Conservation (phyloP, 1,139 yeast genomes). For the Schwanniomyces etchellsii region DNA sequence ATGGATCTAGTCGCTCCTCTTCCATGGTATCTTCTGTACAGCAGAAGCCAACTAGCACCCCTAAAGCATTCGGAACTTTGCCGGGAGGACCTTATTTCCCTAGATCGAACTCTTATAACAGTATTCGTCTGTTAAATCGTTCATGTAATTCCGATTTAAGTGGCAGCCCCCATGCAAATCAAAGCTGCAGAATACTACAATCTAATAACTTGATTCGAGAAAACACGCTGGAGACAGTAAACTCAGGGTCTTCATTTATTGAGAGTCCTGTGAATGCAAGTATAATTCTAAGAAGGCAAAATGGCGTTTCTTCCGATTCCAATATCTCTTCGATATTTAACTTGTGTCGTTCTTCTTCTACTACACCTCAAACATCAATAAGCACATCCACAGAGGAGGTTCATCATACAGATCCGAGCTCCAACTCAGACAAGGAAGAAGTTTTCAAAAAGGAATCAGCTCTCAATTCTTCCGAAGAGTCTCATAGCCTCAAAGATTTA, state of each 20-base stretch:
- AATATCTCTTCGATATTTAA: conserved; percentile 20
- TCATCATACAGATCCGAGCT: too few species aligned
- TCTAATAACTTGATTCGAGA: background rate
- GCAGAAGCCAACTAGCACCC: background rate
- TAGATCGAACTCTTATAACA: background rate
- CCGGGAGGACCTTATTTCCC: background rate
- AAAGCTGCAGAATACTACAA: background rate
- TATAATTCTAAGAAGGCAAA: background rate
- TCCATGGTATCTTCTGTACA: background rate
- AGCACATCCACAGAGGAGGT: conserved; percentile 9
- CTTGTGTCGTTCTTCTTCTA: conserved; percentile 23
- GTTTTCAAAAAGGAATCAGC: too few species aligned
- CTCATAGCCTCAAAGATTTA: too few species aligned
- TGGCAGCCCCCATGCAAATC: background rate
- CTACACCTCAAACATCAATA: conserved; percentile 36
- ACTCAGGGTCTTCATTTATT: background rate
- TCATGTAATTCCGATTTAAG: background rate
- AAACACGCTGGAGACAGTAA: background rate
- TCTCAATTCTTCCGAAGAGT: too few species aligned
- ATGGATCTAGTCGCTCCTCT: too few species aligned
- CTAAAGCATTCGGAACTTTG: background rate
- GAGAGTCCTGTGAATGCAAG: background rate
- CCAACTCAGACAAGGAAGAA: conserved; percentile 1
- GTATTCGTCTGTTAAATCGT: background rate
- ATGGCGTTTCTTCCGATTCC: conserved; percentile 12